Conservation (phyloP, 1,139 yeast genomes). For the Casaregolazyma suthepensis region DNA sequence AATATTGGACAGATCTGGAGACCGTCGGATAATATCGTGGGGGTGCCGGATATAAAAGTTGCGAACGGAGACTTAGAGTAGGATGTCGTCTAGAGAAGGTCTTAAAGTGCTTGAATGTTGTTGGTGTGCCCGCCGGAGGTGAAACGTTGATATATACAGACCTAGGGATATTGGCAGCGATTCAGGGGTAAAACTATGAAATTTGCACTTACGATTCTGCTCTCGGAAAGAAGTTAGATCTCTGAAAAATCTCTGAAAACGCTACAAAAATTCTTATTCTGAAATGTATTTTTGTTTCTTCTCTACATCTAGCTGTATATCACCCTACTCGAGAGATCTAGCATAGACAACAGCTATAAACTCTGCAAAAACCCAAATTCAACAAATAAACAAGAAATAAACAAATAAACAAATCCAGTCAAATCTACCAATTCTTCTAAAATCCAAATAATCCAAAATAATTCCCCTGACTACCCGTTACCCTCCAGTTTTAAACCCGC, state of each 20-base stretch:
- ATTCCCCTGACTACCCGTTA: background rate
- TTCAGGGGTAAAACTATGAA: too few relatives aligned
- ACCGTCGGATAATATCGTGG: slow-evolving; percentile 14
- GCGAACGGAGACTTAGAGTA: slow-evolving; percentile 8
- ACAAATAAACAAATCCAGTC: background rate
- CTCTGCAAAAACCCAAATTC: background rate
- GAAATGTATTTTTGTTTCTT: background rate
- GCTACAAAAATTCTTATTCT: background rate
- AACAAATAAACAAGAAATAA: background rate
- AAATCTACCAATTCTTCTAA: background rate
- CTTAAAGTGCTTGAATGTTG: too few relatives aligned
- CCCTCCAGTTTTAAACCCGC: too few relatives aligned
- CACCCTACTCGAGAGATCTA: background rate
- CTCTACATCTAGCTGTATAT: background rate
- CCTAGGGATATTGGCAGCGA: too few relatives aligned
- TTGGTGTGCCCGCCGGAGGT: too few relatives aligned
- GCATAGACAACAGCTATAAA: background rate
- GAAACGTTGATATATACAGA: too few relatives aligned
- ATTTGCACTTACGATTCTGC: too few relatives aligned
- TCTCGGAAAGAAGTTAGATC: too few relatives aligned
- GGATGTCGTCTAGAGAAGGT: too few relatives aligned
- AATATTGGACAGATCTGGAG: slow-evolving; percentile 80
- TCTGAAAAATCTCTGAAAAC: too few relatives aligned
- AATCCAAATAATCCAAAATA: background rate
- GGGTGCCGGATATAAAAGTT: slow-evolving; percentile 2